Evolutionary conservation across 2,329 filamentous ascomycete genomes (phyloP).

Genomic region (Cladosporium oxysporum): DNA sequence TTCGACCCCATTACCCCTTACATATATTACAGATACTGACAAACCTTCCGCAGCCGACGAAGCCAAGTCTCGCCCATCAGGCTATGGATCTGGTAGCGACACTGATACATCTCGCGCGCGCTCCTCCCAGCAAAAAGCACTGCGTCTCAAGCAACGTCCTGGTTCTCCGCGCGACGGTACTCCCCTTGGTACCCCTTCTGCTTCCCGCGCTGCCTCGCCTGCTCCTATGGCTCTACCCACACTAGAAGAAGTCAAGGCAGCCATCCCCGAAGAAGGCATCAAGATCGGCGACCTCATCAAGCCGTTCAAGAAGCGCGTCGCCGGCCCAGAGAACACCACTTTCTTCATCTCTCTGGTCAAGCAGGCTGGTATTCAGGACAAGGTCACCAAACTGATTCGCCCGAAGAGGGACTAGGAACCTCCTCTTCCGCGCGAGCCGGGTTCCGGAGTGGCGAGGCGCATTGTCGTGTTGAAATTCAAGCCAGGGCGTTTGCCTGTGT

Average conservation of each 20-base stretch:
- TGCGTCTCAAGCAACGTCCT: constrained; percentile 49
- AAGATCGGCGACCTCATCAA: constrained; percentile 43
- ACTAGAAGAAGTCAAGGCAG: constrained; percentile 47
- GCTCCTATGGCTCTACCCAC: constrained; percentile 41
- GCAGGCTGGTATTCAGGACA: constrained; percentile 34
- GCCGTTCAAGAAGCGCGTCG: constrained; percentile 45
- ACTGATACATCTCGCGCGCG: constrained; percentile 67
- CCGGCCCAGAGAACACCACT: constrained; percentile 39
- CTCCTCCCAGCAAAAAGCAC: constrained; percentile 44
- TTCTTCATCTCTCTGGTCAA: constrained; percentile 50
- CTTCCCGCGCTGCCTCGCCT: constrained; percentile 38
- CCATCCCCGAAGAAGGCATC: constrained; percentile 48
- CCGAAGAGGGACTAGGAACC: constrained; percentile 17
- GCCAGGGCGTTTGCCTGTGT: neutral
- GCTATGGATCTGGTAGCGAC: constrained; percentile 66
- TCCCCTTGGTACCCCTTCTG: constrained; percentile 27
- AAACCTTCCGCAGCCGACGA: constrained; percentile 21
- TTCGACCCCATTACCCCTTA: constrained; percentile 8
- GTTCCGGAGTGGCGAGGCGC: neutral
- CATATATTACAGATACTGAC: constrained; percentile 19
- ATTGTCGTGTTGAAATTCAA: neutral
- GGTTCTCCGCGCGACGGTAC: constrained; percentile 41
- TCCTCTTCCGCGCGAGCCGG: neutral
- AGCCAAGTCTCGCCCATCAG: constrained; percentile 26
- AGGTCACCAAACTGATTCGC: constrained; percentile 25